Evolutionary conservation across 768 basidiomycete species (phyloP), one percentile per base, ranked within the genome.

Genomic region (Clavaria fumosa): DNA sequence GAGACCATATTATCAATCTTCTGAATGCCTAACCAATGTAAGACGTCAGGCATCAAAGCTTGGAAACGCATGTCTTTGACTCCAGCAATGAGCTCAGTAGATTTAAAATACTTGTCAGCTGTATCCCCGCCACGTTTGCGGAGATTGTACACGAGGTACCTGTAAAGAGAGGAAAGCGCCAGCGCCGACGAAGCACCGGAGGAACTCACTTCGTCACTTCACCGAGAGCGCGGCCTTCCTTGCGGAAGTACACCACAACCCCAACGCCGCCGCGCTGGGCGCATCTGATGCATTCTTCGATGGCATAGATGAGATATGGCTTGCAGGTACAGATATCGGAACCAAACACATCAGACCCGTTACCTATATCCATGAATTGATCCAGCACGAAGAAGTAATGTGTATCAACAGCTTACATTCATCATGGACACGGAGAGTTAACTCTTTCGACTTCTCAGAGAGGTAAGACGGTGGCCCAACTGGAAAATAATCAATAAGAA

Each of bases 41-140:
- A 60, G 4, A 95, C 81, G 53, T 97, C 93, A 3, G 93, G 93
- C 90, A 97, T 95, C 43, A 88, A 65, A 15, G 79, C 84, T 53
- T 70, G 75, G 76, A 90, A 90, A n/a, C 88, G 73, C 85, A 89
- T 86, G 51, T 90, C 86, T 59, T 88, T 84, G 17, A 95, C 90
- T 6, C 91, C 91, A 0, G 91, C 91, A 42, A 96, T 84, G 45
- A 83, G 62, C 57, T 91, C 91, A 0, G 93, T 96, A 4, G 78
- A 75, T 53, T 82, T 79, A 68, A 97, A 96, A 64, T 97, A 97
- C 51, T 78, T 75, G 58, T 88, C 78, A 1, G 93, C 93, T 1
- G 73, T 75, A 58, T 97, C 93, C 4, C 89, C 90, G 3, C 81
- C 84, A 31, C 93, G 79, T 59, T 97, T 96, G 41, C 93, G 79